Evolutionary conservation across 2,329 filamentous ascomycete species (phyloP), one percentile per base, ranked within the genome.

Genomic region (Paramyrothecium sp.): DNA sequence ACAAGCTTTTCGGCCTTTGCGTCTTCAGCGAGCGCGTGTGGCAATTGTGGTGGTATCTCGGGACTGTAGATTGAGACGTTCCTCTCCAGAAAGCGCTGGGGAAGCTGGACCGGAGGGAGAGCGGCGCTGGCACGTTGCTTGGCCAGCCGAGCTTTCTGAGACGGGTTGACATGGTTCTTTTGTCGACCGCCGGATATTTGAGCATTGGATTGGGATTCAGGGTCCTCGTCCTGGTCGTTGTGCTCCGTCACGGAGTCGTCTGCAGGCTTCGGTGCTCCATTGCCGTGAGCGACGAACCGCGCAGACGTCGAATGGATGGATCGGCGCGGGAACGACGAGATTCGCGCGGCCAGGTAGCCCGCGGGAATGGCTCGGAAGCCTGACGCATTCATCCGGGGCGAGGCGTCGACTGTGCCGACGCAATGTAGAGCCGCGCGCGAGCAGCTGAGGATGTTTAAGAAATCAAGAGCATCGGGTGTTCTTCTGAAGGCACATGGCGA

Each of bases 21-120:
- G 54, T 75, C 72, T 58, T 72, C 67, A 17, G 60, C 58, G 13
- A 75, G 65, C 19, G 71, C 72, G 33, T 57, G 53, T 7, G 72
- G 71, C 12, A 75, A 62, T 11, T 59, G 58, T 19, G 71, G 72
- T 51, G 65, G 65, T 16, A 48, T 60, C n/a, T 57, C 56, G n/a
- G 55, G n/a, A 51, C 62, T 26, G 53, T 67, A 65, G 22, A 71
- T 56, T 13, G 59, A 67, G 44, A 89, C 78, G 55, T 82, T 82
- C 20, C 74, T 69, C 44, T 80, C 71, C 54, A 85, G 70, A 60
- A 89, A 90, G 70, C 78, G 81, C 56, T 77, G 70, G 1, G 87
- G 85, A 16, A 90, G 72, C 53, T 79, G 74, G 21, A 84, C 73
- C 2, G 78, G 75, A n/a, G 83, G 83, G 12, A 85, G 62, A 49